Evolutionary conservation across 2,329 filamentous ascomycete species (phyloP).

Genomic region (Talaromyces sp.): DNA sequence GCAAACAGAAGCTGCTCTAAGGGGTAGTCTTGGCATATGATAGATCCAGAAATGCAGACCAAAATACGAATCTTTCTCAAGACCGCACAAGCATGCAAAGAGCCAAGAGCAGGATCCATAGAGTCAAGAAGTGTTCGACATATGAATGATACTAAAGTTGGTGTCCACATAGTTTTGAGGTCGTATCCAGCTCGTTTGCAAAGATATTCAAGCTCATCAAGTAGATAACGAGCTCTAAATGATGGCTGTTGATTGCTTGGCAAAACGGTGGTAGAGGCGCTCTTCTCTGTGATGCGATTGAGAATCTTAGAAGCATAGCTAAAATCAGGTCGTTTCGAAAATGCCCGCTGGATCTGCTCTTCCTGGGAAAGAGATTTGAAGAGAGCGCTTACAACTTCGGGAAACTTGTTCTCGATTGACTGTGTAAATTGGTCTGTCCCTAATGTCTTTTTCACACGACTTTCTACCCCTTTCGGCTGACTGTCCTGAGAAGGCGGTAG

Average conservation of each 20-base stretch:
- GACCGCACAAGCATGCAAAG: slow-evolving; percentile 80
- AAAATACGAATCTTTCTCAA: slow-evolving; percentile 81
- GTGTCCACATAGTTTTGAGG: slow-evolving; percentile 66
- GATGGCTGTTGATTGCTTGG: slow-evolving; percentile 81
- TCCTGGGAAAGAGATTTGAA: slow-evolving; percentile 77
- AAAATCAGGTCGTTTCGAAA: slow-evolving; percentile 59
- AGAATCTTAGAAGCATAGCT: slow-evolving; percentile 62
- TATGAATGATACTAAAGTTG: slow-evolving; percentile 69
- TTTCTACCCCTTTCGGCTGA: slow-evolving; percentile 58
- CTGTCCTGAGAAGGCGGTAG: slow-evolving; percentile 42
- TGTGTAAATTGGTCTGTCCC: slow-evolving; percentile 63
- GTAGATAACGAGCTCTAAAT: slow-evolving; percentile 74
- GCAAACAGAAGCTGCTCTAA: slow-evolving; percentile 86
- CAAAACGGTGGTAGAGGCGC: slow-evolving; percentile 62
- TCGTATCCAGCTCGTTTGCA: slow-evolving; percentile 69
- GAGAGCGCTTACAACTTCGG: slow-evolving; percentile 71
- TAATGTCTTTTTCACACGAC: slow-evolving; percentile 64
- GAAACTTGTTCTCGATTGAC: slow-evolving; percentile 66
- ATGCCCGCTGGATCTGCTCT: slow-evolving; percentile 65
- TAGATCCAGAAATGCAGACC: slow-evolving; percentile 69
- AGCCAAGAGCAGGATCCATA: slow-evolving; percentile 77
- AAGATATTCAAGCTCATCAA: slow-evolving; percentile 72
- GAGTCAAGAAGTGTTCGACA: slow-evolving; percentile 75
- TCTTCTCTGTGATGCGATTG: slow-evolving; percentile 64
- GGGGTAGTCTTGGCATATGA: slow-evolving; percentile 74